phyloP scores from a whole-genome alignment of 2,329 filamentous ascomycete species.

The Rhinocladiella mackenziei region DNA sequence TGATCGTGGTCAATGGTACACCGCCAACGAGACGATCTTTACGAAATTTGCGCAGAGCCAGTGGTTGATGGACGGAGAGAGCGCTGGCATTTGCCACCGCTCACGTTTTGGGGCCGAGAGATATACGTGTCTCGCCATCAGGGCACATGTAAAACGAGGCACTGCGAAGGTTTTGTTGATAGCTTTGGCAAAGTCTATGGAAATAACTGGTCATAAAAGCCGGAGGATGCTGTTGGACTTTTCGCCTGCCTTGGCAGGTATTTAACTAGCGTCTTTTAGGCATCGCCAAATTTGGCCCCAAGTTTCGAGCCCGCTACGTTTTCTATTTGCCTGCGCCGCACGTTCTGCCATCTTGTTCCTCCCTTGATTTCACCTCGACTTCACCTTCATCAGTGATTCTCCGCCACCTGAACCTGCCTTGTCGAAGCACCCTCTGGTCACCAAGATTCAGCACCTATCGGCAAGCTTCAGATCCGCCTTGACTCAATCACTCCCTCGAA shows the following conservation, averaged over 20 bases:
- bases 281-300: no score
- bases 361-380: neutral
- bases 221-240: no score
- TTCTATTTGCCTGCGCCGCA: neutral
- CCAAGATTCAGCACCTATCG: neutral
- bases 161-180: no score
- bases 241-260: conserved; percentile 10
- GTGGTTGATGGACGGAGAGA: conserved; percentile 5
- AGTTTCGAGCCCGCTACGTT: conserved; percentile 5
- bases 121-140: no score
- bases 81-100: no score
- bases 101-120: no score
- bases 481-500: neutral
- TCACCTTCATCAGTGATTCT: neutral
- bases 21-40: conserved; percentile 19
- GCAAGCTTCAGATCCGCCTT: neutral
- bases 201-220: no score
- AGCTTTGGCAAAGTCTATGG: no score
- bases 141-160: no score
- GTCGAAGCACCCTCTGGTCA: neutral
- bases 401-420: neutral
- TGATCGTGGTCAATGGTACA: conserved; percentile 13
- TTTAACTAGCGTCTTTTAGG: no score
- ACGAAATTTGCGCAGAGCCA: conserved; percentile 13
- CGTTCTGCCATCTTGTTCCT: no score